These are phyloP conservation scores for Cutaneotrichosporon sp. DNA, from an alignment of 1,284 basidiomycete genomes.

Conservation along the genomic window DNA sequence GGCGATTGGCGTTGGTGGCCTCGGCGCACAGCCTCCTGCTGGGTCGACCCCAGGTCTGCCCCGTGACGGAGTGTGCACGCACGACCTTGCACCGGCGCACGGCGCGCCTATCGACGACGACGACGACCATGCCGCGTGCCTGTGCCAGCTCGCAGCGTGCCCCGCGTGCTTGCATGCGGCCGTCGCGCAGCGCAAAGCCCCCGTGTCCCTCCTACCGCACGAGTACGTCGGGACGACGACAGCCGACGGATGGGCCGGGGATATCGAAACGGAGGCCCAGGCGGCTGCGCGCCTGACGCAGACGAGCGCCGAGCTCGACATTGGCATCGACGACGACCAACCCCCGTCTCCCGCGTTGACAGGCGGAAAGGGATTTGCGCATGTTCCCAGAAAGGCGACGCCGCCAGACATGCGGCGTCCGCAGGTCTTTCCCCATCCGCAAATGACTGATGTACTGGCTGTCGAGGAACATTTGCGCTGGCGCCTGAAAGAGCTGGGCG, in stretches of 20 bases:
- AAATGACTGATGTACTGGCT: conserved; percentile 48
- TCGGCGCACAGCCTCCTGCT: conserved; percentile 16
- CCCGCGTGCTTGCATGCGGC: conserved; percentile 31
- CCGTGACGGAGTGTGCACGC: conserved; percentile 17
- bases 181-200: conserved; percentile 28
- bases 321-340: conserved; percentile 6
- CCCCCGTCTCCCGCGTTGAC: conserved; percentile 18
- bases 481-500: conserved; percentile 47
- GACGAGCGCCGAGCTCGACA: conserved; percentile 1
- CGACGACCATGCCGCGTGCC: conserved; percentile 38
- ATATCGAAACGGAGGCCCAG: conserved; percentile 32
- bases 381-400: conserved; percentile 22
- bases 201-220: conserved; percentile 33
- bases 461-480: conserved; percentile 48
- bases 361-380: conserved; percentile 36
- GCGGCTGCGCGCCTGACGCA: conserved; percentile 18
- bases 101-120: conserved; percentile 13
- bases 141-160: conserved; percentile 42
- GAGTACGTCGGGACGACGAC: conserved; percentile 23
- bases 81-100: conserved; percentile 22
- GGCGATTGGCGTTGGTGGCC: conserved; percentile 18
- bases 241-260: conserved; percentile 32
- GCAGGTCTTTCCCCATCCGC: conserved; percentile 43
- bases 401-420: conserved; percentile 11
- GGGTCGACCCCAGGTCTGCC: conserved; percentile 10